phyloP scores from a whole-genome alignment of 371 early-diverging fungal species.

The Mucor indicus region DNA sequence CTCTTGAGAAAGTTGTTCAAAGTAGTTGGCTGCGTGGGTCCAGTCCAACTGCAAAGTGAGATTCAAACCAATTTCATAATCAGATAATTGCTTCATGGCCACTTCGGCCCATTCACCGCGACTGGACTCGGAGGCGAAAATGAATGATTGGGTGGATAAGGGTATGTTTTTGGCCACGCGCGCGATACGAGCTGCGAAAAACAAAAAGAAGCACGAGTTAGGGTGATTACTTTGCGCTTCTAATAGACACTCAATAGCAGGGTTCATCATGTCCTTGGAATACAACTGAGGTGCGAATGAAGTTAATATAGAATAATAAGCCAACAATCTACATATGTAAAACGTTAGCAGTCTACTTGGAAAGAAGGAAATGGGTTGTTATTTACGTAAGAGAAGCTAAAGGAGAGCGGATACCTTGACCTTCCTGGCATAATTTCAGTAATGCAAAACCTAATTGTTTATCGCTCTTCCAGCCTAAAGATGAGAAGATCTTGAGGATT shows the following conservation, averaged over 20 bases:
- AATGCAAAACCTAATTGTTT: constrained; percentile 58
- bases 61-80: constrained; percentile 63
- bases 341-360: not conserved
- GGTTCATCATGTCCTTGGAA: constrained; percentile 34
- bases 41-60: constrained; percentile 55
- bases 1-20: constrained; percentile 47
- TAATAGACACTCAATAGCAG: constrained; percentile 55
- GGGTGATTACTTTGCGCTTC: constrained; percentile 55
- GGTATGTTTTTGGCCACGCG: constrained; percentile 50
- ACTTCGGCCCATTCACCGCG: constrained; percentile 55
- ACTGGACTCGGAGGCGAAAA: constrained; percentile 47
- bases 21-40: constrained; percentile 40
- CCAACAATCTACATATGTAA: constrained; percentile 21
- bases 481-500: constrained; percentile 50
- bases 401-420: constrained; percentile 57
- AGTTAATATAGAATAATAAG: constrained; percentile 51
- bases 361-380: not conserved
- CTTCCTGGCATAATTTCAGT: constrained; percentile 50
- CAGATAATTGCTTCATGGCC: constrained; percentile 49
- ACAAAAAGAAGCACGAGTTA: constrained; percentile 61
- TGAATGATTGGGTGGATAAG: constrained; percentile 53
- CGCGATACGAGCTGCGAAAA: constrained; percentile 54
- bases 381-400: constrained; percentile 56
- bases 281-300: constrained; percentile 48
- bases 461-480: constrained; percentile 57